Percentiles rank a stretch among this genome's conserved stretches.
Evolutionary conservation across 2,329 filamentous ascomycete genomes (phyloP).

Genomic region (Xylariomycetidae sp.): DNA sequence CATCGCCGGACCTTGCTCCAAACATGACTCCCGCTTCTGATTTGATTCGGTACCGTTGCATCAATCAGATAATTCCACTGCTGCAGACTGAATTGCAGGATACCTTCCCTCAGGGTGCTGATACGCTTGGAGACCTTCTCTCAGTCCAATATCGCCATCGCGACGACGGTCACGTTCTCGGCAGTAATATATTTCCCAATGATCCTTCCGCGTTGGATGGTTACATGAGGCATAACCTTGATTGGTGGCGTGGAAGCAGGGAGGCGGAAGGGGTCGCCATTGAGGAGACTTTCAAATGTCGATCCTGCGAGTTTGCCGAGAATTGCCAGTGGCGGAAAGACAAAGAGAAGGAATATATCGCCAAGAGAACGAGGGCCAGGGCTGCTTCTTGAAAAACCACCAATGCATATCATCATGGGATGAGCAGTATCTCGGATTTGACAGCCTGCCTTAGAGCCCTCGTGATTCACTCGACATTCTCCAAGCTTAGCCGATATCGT

Average conservation of each 20-base stretch:
- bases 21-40: slow-evolving; percentile 24
- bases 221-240: slow-evolving; percentile 67
- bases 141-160: slow-evolving; percentile 51
- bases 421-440: no score
- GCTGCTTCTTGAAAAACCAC: neutral
- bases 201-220: slow-evolving; percentile 57
- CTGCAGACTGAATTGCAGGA: slow-evolving; percentile 41
- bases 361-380: slow-evolving; percentile 11
- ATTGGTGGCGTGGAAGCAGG: slow-evolving; percentile 83
- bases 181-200: slow-evolving; percentile 61
- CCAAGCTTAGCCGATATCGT: no score
- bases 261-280: slow-evolving; percentile 70
- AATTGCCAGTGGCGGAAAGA: slow-evolving; percentile 72
- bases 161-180: slow-evolving; percentile 46
- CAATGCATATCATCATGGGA: no score
- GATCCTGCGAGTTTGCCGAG: slow-evolving; percentile 76
- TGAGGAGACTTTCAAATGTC: slow-evolving; percentile 85
- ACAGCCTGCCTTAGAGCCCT: no score
- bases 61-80: slow-evolving; percentile 43
- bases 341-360: slow-evolving; percentile 55
- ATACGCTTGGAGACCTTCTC: slow-evolving; percentile 46
- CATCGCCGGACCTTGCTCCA: slow-evolving; percentile 6
- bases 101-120: slow-evolving; percentile 49
- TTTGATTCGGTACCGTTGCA: slow-evolving; percentile 41
- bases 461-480: no score